These are phyloP conservation scores for Pisolithus thermaeus DNA, from an alignment of 1,284 basidiomycete genomes.

Conservation along the genomic window DNA sequence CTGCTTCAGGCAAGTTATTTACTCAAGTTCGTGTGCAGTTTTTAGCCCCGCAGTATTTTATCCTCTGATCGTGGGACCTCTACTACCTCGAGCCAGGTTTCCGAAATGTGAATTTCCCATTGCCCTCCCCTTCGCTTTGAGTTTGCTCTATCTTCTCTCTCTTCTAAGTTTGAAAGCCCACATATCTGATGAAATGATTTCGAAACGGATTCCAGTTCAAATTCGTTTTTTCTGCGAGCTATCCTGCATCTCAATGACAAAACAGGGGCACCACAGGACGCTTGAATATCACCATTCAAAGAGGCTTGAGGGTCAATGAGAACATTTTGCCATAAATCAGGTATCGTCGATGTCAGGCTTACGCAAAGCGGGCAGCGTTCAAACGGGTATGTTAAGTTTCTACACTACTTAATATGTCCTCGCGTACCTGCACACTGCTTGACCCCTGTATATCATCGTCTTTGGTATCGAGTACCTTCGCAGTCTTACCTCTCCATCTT, in stretches of 20 bases:
- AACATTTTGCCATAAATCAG: too few relatives aligned
- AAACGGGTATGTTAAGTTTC: too few relatives aligned
- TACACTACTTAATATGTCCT: slow-evolving; percentile 3
- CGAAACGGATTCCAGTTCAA: too few relatives aligned
- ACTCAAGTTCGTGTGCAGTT: background rate
- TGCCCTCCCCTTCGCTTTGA: background rate
- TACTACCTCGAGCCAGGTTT: background rate
- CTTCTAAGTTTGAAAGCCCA: background rate
- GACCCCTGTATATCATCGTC: background rate
- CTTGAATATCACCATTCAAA: too few relatives aligned
- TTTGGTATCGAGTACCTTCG: background rate
- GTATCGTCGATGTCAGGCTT: too few relatives aligned
- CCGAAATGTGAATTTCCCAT: background rate
- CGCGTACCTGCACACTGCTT: slow-evolving; percentile 4
- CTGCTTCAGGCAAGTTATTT: background rate
- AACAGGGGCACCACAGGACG: too few relatives aligned
- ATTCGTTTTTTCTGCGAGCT: too few relatives aligned
- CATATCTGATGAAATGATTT: background rate
- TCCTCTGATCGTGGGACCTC: background rate
- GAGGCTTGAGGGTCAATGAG: too few relatives aligned
- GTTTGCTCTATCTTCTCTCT: background rate
- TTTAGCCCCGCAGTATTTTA: background rate
- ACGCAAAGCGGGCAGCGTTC: too few relatives aligned
- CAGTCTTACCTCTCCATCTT: slow-evolving; percentile 44
- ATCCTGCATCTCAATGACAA: too few relatives aligned